These are phyloP conservation scores for Tothia fuscella DNA, from an alignment of 2,329 filamentous ascomycete genomes.

Conservation along the genomic window DNA sequence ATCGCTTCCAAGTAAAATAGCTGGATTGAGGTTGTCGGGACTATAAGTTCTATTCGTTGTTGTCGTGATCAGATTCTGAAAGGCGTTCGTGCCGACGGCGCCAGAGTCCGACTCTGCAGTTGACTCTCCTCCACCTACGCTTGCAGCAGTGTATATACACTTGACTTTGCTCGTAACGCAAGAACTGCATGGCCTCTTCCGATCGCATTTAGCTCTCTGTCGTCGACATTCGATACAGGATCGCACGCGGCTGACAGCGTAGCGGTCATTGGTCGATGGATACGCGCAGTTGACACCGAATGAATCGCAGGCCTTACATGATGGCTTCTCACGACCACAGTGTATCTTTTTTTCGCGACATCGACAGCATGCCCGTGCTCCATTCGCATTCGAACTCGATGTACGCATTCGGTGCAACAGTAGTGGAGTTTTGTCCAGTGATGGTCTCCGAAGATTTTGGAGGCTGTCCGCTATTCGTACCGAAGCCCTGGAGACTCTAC, in stretches of 20 bases:
- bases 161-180: background rate
- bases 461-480: too few species aligned
- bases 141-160: background rate
- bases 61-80: background rate
- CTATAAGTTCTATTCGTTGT: background rate
- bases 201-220: slow-evolving; percentile 3
- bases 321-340: slow-evolving; percentile 1
- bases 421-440: too few species aligned
- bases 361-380: background rate
- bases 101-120: background rate
- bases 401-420: background rate
- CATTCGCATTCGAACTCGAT: background rate
- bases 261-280: slow-evolving; percentile 1
- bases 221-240: slow-evolving; percentile 6
- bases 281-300: slow-evolving; percentile 1
- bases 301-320: slow-evolving; percentile 1
- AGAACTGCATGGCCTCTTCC: background rate
- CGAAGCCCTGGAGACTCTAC: too few species aligned
- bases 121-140: background rate
- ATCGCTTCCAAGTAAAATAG: slow-evolving; percentile 1
- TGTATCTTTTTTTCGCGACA: slow-evolving; percentile 7
- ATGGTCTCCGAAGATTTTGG: too few species aligned
- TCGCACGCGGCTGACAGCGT: slow-evolving; percentile 2
- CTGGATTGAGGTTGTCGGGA: background rate
- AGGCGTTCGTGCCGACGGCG: background rate